Conservation (phyloP, 164 flowering plant species). For the Sextonia rubra region DNA sequence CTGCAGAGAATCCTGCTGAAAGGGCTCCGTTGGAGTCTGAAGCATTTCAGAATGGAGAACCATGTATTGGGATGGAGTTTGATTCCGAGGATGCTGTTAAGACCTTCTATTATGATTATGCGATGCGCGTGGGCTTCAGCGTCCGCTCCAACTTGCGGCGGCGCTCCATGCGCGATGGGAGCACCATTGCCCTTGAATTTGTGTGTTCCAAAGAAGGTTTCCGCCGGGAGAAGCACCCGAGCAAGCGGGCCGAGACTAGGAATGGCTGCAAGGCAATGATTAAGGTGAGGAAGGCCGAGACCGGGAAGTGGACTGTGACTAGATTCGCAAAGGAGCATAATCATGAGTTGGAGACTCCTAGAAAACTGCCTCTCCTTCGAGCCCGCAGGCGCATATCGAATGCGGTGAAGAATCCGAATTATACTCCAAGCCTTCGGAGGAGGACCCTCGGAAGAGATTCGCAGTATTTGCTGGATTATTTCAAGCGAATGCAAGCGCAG, state of each 20-base stretch:
- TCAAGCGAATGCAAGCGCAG: slow-evolving; percentile 58
- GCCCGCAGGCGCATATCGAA: slow-evolving; percentile 24
- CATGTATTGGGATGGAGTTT: slow-evolving; percentile 37
- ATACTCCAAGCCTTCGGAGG: slow-evolving; percentile 19
- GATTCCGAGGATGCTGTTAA: slow-evolving; percentile 34
- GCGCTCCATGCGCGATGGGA: slow-evolving; percentile 14
- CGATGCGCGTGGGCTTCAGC: slow-evolving; percentile 21
- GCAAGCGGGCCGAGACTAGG: slow-evolving; percentile 11
- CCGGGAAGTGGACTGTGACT: slow-evolving; percentile 62
- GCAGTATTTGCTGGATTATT: slow-evolving; percentile 57
- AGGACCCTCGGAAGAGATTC: slow-evolving; percentile 63
- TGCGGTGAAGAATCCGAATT: slow-evolving; percentile 20
- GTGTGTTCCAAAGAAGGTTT: slow-evolving; percentile 9
- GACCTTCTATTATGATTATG: slow-evolving; percentile 24
- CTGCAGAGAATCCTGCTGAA: neutral
- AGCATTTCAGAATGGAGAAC: slow-evolving; percentile 16
- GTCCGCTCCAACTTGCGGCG: slow-evolving; percentile 22
- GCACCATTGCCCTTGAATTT: slow-evolving; percentile 4
- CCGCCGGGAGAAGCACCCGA: slow-evolving; percentile 15
- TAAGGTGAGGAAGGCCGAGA: slow-evolving; percentile 44
- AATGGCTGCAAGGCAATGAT: slow-evolving; percentile 69
- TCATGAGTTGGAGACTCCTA: slow-evolving; percentile 49
- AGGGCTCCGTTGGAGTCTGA: neutral
- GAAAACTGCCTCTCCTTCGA: slow-evolving; percentile 49
- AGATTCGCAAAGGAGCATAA: slow-evolving; percentile 72